Base-by-base conservation (phyloP, 1,284 basidiomycete genomes). In the Anthracocystis panici-leucophaei region DNA sequence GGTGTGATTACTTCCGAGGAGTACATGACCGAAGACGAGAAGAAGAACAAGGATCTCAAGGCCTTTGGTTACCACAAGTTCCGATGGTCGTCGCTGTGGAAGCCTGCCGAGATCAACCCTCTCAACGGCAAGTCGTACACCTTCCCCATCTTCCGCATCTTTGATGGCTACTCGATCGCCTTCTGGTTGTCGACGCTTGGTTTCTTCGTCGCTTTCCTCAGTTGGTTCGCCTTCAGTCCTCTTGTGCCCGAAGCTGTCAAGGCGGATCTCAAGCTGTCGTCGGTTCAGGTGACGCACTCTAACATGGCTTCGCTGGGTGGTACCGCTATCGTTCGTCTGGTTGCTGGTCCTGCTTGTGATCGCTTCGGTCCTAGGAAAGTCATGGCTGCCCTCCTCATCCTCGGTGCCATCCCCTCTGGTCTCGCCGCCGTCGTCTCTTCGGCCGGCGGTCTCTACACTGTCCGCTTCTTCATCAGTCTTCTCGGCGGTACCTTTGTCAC, bases 211-310 rank as follows among this genome's bases (percentile, higher is more conserved):
- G 88, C 88, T 16, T 86, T 86, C 72, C 80, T 90, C 21, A 88
- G 89, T 16, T 91, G 90, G 90, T 91, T 91, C 68, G 90, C 90
- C 0, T 91, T 91, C 79, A 87, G 89, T 18, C 90, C 90, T 0
- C 87, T 91, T 11, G 87, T 90, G 48, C 88, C 90, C 0, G 89
- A 90, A 42, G 89, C 88, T 5, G 90, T 91, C 82, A 89, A 88
- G 66, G 75, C 78, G 7, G 90, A 91, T 79, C 87, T 91, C 57
- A 83, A 88, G 1, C 83, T 91, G 18, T 88, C 89, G 3, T 67
- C 85, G 16, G 84, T 82, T 3, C 86, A 90, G 81, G 84, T 90
- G 35, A 87, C 87, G 27, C 89, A 90, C 80, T 90, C 89, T 2
- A 91, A 90, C 77, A 88, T 91, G 58, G 82, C 90, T 55, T 89